phyloP scores from a whole-genome alignment of 1,139 yeast genomes.

The Petasospora fabianii region DNA sequence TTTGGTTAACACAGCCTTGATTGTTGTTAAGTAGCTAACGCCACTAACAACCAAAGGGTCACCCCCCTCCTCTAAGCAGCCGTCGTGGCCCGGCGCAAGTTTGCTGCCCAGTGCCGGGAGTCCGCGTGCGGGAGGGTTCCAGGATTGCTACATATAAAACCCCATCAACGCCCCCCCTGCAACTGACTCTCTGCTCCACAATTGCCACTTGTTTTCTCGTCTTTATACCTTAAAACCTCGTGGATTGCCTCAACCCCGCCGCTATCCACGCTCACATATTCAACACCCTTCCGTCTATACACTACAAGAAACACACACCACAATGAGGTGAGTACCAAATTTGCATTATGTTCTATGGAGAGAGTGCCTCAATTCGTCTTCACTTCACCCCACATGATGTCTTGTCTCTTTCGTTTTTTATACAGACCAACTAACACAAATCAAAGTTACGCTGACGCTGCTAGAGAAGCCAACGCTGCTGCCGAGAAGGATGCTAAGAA shows the following conservation, averaged over 20 bases:
- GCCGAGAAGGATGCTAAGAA: constrained; percentile 18
- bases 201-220: neutral
- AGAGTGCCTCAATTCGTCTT: too few relatives aligned
- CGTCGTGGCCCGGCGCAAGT: constrained; percentile 5
- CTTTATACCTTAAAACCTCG: too few relatives aligned
- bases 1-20: too few relatives aligned
- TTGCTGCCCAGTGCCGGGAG: constrained; percentile 2
- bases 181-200: neutral
- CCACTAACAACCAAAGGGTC: too few relatives aligned
- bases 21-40: too few relatives aligned
- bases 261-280: too few relatives aligned
- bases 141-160: constrained; percentile 6
- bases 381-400: neutral
- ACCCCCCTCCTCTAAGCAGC: too few relatives aligned
- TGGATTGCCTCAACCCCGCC: too few relatives aligned
- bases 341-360: too few relatives aligned
- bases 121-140: neutral
- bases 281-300: too few relatives aligned
- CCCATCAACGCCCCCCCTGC: constrained; percentile 2
- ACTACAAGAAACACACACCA: neutral
- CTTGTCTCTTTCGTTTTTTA: neutral
- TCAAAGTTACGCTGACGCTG: constrained; percentile 20
- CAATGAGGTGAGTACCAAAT: constrained; percentile 2
- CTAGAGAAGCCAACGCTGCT: constrained; percentile 12
- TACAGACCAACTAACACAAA: constrained; percentile 2